Evolutionary conservation across 441 rosid genomes (phyloP), one percentile per base, ranked within the genome.

Genomic region (Isatis lusitanica): DNA sequence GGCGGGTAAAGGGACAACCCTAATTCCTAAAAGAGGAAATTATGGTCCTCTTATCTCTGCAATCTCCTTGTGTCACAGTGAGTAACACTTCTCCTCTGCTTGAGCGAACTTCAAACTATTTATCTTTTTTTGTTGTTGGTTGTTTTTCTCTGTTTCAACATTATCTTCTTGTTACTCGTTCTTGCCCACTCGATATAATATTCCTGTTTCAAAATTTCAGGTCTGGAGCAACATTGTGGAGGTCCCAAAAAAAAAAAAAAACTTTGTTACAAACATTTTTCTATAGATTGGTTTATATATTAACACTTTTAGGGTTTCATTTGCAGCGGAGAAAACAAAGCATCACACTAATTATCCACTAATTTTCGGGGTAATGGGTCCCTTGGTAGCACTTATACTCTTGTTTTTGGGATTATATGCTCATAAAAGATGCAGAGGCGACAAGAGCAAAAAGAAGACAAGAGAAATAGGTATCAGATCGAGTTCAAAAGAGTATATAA

Each of bases 21-120:
- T 65, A 11, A 63, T 77, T n/a, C 80, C 80, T 0, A 1, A 7
- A 0, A 59, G 76, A 71, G 80, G 76, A 39, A 15, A 40, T 4
- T 66, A 77, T 66, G 77, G 80, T 66, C 71, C 80, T 31, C 63
- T 77, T 3, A 65, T 77, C 61, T 76, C 80, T 69, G 80, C 72
- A 1, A 70, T 76, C 65, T 70, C 80, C 38, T 30, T 70, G 13
- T 83, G 80, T 56, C 77, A 87, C 64, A 53, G 58, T 53, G 28
- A 53, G 26, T 48, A n/a, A n/a, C n/a, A n/a, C n/a, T n/a, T n/a
- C n/a, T n/a, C n/a, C n/a, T n/a, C n/a, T n/a, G n/a, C n/a, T n/a
- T n/a, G n/a, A n/a, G n/a, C n/a, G n/a, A n/a, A n/a, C n/a, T n/a
- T n/a, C n/a, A n/a, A n/a, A 48, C 30, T 51, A 15, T 24, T 21